These are phyloP conservation scores for Tuber aestivum DNA, from an alignment of 495 filamentous ascomycete species.

Conservation along the genomic window DNA sequence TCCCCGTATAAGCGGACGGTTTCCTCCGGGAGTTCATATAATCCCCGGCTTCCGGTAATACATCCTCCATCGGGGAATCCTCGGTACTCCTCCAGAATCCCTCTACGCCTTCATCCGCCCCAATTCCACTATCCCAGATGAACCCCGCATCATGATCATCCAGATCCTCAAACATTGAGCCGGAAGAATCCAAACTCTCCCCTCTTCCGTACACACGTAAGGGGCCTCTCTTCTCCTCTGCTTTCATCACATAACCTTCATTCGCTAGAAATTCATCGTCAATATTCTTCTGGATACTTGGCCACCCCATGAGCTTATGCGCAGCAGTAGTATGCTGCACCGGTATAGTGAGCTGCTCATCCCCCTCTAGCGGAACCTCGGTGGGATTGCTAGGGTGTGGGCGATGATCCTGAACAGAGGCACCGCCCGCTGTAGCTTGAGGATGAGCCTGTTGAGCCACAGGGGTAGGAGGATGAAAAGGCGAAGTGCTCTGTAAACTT, in stretches of 20 bases:
- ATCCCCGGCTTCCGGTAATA: constrained; percentile 16
- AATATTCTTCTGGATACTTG: constrained; percentile 52
- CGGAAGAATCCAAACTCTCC: constrained; percentile 55
- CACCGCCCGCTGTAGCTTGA: constrained; percentile 7
- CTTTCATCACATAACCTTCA: constrained; percentile 53
- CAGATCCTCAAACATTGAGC: constrained; percentile 35
- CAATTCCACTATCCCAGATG: constrained; percentile 38
- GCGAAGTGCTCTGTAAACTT: not conserved
- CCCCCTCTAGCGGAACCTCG: constrained; percentile 38
- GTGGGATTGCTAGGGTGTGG: constrained; percentile 22
- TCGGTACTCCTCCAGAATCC: constrained; percentile 18
- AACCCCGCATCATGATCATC: constrained; percentile 30
- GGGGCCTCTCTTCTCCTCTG: constrained; percentile 69
- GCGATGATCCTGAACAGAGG: constrained; percentile 6
- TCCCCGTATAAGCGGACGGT: constrained; percentile 15
- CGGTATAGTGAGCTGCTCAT: constrained; percentile 53
- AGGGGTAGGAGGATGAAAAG: not conserved
- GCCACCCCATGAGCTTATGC: constrained; percentile 61
- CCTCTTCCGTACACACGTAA: constrained; percentile 73
- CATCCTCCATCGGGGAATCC: constrained; percentile 33
- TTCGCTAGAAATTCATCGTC: constrained; percentile 40
- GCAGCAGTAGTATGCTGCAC: constrained; percentile 65
- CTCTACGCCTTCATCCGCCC: constrained; percentile 28
- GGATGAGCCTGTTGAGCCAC: not conserved
- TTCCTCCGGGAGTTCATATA: constrained; percentile 22